A percentile compares a stretch with the other conserved stretches of the same genome.
These are phyloP conservation scores for Colletotrichum lindemuthianum DNA, from an alignment of 2,329 filamentous ascomycete genomes.

Conservation along the genomic window DNA sequence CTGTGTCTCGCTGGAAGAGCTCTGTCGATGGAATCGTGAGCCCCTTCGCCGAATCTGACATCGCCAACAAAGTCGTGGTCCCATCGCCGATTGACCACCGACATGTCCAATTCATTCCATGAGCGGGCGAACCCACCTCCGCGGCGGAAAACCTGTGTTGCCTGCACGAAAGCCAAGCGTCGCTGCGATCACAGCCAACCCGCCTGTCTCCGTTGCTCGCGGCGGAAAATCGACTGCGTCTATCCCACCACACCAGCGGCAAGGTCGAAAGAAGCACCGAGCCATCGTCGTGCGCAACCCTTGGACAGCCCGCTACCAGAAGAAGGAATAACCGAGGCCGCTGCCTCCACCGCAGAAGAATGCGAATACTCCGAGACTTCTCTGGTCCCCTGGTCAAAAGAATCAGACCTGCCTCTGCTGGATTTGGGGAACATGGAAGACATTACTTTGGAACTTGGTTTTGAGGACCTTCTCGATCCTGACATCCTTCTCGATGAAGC, in stretches of 20 bases:
- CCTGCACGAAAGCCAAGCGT: conserved; percentile 67
- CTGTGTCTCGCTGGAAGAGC: neutral
- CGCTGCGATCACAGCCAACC: conserved; percentile 64
- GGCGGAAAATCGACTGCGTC: conserved; percentile 57
- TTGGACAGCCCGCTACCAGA: neutral
- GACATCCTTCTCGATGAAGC: conserved; percentile 23
- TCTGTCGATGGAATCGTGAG: neutral
- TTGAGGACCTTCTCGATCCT: conserved; percentile 12
- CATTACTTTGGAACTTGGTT: conserved; percentile 6
- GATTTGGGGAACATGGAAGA: neutral
- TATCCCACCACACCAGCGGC: conserved; percentile 47
- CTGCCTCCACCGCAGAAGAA: neutral
- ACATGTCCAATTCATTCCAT: conserved; percentile 36
- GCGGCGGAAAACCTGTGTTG: conserved; percentile 65
- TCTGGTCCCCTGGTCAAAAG: conserved; percentile 10
- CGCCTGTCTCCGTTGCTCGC: conserved; percentile 61
- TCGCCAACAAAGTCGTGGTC: too few relatives aligned
- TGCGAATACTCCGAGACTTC: neutral
- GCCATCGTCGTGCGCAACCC: neutral
- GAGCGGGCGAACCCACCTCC: conserved; percentile 57
- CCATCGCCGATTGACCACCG: neutral
- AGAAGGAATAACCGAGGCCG: neutral
- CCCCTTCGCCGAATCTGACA: neutral
- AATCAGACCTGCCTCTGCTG: conserved; percentile 4
- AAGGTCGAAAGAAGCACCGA: neutral